Base-by-base conservation (phyloP, 495 filamentous ascomycete genomes). In the Penicilliopsis zonata region DNA sequence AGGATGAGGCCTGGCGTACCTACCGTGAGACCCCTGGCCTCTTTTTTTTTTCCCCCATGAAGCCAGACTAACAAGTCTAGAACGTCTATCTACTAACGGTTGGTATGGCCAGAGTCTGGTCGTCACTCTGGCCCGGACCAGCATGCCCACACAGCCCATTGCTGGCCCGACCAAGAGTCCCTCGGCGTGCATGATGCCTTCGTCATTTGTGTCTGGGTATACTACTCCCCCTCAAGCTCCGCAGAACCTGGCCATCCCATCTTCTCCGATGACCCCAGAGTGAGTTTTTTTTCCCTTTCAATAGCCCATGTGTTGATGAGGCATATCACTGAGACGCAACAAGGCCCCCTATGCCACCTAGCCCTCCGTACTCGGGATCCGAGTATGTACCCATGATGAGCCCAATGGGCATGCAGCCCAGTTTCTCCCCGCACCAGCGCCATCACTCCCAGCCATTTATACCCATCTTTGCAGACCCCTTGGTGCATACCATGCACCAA, bases 1-100 rank as follows among this genome's bases (percentile, higher is more conserved):
- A 66, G 32, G 61, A 64, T 16, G 61, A 66, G 33, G 61, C 61
- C 17, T 66, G 59, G 59, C 42, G 59, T 18, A 66, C 61, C 13
- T 66, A 63, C 36, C 56, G 61, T 66, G 33, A 8, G 57, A 56
- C 13, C 4, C 17, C 17, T 4, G 14, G 31, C 20, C 13, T 5
- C n/a, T 13, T 12, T 31, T 9, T 13, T 14, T 15, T 16, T 17
- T 20, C 18, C 2, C 13, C 1, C 10, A 4, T 29, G 15, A 3
- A 12, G 16, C 14, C 34, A 48, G 35, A 51, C 36, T 9, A 8
- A 12, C 5, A n/a, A 21, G 13, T 34, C 17, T 34, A 66, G 61
- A 60, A 28, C 51, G 57, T 21, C 39, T 66, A 26, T 62, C 59
- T 9, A 52, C 59, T 25, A 59, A 50, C 26, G 61, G 61, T 31